phyloP scores from a whole-genome alignment of 2,329 filamentous ascomycete species.

The Cordyceps cateniannulata region DNA sequence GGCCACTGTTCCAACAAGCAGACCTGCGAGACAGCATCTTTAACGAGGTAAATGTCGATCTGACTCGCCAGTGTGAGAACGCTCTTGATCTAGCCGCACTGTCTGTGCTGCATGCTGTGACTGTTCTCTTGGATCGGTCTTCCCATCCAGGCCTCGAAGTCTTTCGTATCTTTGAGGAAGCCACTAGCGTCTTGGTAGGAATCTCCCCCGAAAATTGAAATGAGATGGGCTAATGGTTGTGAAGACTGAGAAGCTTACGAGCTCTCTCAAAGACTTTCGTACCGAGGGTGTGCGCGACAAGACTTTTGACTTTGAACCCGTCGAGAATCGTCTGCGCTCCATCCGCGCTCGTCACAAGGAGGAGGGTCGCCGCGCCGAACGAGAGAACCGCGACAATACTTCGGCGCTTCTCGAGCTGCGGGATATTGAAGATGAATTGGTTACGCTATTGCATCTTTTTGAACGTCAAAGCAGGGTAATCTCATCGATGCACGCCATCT shows the following conservation, averaged over 20 bases:
- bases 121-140: conserved; percentile 52
- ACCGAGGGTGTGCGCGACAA: conserved; percentile 48
- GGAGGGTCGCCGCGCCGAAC: conserved; percentile 40
- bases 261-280: conserved; percentile 55
- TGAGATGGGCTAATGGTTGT: background rate
- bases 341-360: conserved; percentile 33
- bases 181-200: conserved; percentile 53
- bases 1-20: conserved; percentile 51
- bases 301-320: conserved; percentile 31
- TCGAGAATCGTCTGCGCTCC: conserved; percentile 33
- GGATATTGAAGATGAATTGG: conserved; percentile 58
- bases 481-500: conserved; percentile 39
- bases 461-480: conserved; percentile 49
- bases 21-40: conserved; percentile 59
- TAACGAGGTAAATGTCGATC: conserved; percentile 59
- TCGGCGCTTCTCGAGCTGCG: conserved; percentile 56
- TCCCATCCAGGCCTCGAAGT: conserved; percentile 57
- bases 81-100: conserved; percentile 56
- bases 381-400: conserved; percentile 56
- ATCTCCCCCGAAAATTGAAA: background rate
- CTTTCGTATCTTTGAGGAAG: conserved; percentile 60
- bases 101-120: conserved; percentile 55
- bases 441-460: conserved; percentile 50
- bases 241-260: conserved; percentile 56
- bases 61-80: conserved; percentile 56